phyloP scores from a whole-genome alignment of 2,329 filamentous ascomycete genomes.

The Cryphonectria naterciae region DNA sequence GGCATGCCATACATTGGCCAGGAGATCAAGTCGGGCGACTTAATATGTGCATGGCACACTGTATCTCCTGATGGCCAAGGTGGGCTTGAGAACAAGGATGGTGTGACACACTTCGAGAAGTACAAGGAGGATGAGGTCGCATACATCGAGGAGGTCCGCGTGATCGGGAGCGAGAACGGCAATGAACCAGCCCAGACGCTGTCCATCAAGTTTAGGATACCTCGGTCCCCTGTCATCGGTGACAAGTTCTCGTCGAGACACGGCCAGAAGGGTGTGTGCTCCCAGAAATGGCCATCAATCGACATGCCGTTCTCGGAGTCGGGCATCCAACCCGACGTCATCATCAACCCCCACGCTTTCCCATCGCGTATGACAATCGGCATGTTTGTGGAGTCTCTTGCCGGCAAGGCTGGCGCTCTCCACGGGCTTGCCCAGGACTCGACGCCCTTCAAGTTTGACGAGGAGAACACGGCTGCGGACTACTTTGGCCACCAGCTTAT shows the following conservation, averaged over 20 bases:
- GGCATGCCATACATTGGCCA: conserved; percentile 83
- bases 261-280: conserved; percentile 96
- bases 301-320: conserved; percentile 98
- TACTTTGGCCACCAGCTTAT: conserved; percentile 96
- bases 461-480: conserved; percentile 88
- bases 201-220: conserved; percentile 90
- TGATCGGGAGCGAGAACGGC: conserved; percentile 84
- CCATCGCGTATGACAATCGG: conserved; percentile 99
- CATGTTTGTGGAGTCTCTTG: conserved; percentile 97
- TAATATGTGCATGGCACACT: conserved; percentile 87
- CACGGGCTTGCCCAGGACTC: conserved; percentile 96
- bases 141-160: conserved; percentile 89
- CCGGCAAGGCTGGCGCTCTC: conserved; percentile 90
- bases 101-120: conserved; percentile 83
- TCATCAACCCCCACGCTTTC: conserved; percentile 99
- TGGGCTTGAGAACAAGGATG: conserved; percentile 82
- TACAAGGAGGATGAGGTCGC: conserved; percentile 92
- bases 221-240: conserved; percentile 88
- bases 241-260: conserved; percentile 99
- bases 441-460: conserved; percentile 93
- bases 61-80: conserved; percentile 80
- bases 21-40: conserved; percentile 77
- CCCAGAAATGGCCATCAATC: conserved; percentile 89
- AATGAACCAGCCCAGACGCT: conserved; percentile 84
- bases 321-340: conserved; percentile 94